Percentiles rank a stretch among this genome's conserved stretches.
Evolutionary conservation across 2,329 filamentous ascomycete genomes (phyloP).

Genomic region (Fusarium sp.): DNA sequence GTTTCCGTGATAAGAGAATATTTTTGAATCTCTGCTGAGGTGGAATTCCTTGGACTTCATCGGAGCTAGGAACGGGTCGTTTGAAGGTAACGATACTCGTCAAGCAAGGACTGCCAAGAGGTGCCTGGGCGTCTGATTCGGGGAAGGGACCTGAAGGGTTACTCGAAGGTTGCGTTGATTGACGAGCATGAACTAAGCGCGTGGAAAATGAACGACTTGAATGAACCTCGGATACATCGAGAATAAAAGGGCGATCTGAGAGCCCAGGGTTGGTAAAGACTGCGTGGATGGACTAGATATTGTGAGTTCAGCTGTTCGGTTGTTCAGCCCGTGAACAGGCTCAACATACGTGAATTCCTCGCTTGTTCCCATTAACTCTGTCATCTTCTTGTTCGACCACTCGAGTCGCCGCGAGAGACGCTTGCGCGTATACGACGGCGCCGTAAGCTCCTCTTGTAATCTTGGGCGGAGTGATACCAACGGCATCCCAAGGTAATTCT

Average conservation of each 20-base stretch:
- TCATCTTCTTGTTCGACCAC: constrained; percentile 54
- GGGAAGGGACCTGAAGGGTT: constrained; percentile 57
- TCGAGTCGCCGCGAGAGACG: constrained; percentile 56
- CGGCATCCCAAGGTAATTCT: constrained; percentile 51
- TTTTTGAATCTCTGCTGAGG: constrained; percentile 61
- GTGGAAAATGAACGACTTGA: constrained; percentile 66
- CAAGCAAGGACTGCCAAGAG: constrained; percentile 63
- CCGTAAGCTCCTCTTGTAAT: constrained; percentile 54
- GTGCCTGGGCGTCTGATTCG: constrained; percentile 56
- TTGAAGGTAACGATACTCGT: constrained; percentile 69
- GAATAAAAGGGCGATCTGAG: constrained; percentile 67
- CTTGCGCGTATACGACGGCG: constrained; percentile 57
- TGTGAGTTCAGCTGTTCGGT: constrained; percentile 3
- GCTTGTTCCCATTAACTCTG: constrained; percentile 32
- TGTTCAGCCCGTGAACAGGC: neutral
- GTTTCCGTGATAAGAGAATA: constrained; percentile 57
- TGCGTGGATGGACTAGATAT: constrained; percentile 67
- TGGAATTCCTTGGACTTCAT: constrained; percentile 58
- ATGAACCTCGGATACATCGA: constrained; percentile 62
- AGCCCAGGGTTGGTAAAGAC: constrained; percentile 67
- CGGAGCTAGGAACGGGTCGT: constrained; percentile 55
- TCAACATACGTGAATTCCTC: constrained; percentile 59
- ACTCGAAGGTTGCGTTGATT: constrained; percentile 60
- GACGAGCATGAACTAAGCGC: constrained; percentile 64
- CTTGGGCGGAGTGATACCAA: constrained; percentile 32